A percentile compares a stretch with the other conserved stretches of the same genome.
phyloP scores from a whole-genome alignment of 1,284 basidiomycete species.

The Microstroma glucosiphilum region DNA sequence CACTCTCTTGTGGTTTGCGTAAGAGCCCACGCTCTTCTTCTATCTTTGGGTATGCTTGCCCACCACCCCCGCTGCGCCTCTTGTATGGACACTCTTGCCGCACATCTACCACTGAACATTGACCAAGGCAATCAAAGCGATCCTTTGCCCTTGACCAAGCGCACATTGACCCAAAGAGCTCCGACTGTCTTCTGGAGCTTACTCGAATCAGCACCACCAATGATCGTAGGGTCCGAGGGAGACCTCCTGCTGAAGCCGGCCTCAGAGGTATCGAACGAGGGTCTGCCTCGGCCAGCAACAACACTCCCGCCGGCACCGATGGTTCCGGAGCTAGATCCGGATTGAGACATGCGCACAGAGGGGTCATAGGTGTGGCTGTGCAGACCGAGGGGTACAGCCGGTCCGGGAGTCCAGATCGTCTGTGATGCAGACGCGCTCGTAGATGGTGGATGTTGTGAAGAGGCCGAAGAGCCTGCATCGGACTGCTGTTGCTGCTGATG shows the following conservation, averaged over 20 bases:
- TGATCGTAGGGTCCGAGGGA: slow-evolving; percentile 7
- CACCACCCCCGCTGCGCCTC: too few species aligned
- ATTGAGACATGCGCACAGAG: slow-evolving; percentile 1
- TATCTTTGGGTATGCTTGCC: too few species aligned
- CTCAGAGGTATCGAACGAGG: slow-evolving; percentile 23
- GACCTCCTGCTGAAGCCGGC: slow-evolving; percentile 19
- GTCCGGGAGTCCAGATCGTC: background rate
- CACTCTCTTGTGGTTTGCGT: too few species aligned
- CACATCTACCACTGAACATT: too few species aligned
- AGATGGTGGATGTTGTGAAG: background rate
- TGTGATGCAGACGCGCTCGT: background rate
- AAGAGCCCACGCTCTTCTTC: too few species aligned
- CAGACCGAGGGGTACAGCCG: background rate
- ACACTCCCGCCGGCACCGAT: slow-evolving; percentile 17
- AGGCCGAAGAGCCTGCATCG: background rate
- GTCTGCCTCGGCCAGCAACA: slow-evolving; percentile 20
- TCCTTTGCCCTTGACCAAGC: slow-evolving; percentile 12
- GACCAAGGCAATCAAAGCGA: background rate
- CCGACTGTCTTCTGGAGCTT: slow-evolving; percentile 40
- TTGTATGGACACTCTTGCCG: too few species aligned
- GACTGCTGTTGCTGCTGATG: background rate
- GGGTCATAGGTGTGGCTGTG: background rate
- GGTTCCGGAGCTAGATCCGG: slow-evolving; percentile 12
- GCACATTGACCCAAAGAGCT: slow-evolving; percentile 18
- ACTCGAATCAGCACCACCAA: background rate